These are phyloP conservation scores for Eucalyptus brandiana DNA, from an alignment of 345 rosid species.

Conservation along the genomic window DNA sequence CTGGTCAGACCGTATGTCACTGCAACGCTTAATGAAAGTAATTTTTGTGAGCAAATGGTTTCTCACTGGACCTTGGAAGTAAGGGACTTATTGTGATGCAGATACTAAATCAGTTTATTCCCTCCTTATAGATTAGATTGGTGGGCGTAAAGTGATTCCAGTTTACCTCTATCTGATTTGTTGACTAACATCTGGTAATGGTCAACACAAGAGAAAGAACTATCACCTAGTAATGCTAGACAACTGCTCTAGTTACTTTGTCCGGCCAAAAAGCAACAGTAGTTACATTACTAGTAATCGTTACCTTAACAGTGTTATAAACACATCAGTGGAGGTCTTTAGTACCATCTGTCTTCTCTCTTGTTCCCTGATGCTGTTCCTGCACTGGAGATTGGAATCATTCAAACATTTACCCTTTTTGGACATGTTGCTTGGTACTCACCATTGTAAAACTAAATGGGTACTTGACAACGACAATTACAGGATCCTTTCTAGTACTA, in stretches of 20 bases:
- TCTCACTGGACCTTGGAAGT: not conserved
- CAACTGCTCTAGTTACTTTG: not conserved
- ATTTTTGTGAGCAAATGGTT: not conserved
- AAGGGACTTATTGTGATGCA: not conserved
- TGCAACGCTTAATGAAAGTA: not conserved
- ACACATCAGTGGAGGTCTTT: not conserved
- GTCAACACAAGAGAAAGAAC: not conserved
- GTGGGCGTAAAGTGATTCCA: not conserved
- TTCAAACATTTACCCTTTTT: not conserved
- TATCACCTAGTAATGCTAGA: not conserved
- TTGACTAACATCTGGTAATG: not conserved
- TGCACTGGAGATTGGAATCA: not conserved
- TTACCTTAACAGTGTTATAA: not conserved
- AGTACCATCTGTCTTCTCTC: not conserved
- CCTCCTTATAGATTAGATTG: not conserved
- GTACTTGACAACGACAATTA: not conserved
- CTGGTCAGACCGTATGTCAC: not conserved
- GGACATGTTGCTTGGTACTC: not conserved
- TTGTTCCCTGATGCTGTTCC: not conserved
- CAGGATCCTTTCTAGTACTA: not conserved
- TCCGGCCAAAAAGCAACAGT: not conserved
- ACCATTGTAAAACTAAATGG: not conserved
- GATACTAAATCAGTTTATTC: not conserved
- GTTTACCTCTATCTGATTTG: not conserved
- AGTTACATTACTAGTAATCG: not conserved